Evolutionary conservation across 2,329 filamentous ascomycete genomes (phyloP).

Genomic region (Sporothrix brasiliensis): DNA sequence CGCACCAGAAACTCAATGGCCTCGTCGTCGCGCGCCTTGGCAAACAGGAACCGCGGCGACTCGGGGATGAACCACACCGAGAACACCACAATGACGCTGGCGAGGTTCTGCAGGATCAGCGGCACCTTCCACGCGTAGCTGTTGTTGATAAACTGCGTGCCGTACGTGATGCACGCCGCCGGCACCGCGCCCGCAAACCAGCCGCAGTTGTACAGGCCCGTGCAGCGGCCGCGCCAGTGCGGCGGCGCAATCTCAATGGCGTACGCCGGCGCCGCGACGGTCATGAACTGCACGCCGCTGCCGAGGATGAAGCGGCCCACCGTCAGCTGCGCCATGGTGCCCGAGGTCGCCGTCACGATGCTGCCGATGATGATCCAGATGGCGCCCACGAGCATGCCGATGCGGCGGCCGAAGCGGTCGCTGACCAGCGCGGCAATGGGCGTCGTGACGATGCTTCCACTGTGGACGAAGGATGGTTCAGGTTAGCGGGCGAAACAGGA

Average conservation of each 20-base stretch:
- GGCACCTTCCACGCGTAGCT: slow-evolving; percentile 56
- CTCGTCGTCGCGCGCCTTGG: slow-evolving; percentile 47
- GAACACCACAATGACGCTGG: slow-evolving; percentile 47
- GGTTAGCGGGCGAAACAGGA: neutral
- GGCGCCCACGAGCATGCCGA: neutral
- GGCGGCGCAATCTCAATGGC: slow-evolving; percentile 53
- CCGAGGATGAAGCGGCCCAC: slow-evolving; percentile 16
- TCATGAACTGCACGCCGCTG: slow-evolving; percentile 19
- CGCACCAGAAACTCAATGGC: slow-evolving; percentile 48
- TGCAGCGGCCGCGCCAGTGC: slow-evolving; percentile 55
- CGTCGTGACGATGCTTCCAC: slow-evolving; percentile 2
- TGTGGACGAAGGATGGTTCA: neutral
- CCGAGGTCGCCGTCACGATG: neutral
- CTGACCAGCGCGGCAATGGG: slow-evolving; percentile 6
- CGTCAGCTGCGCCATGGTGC: neutral
- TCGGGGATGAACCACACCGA: slow-evolving; percentile 48
- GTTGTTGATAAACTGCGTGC: slow-evolving; percentile 49
- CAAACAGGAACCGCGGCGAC: slow-evolving; percentile 49
- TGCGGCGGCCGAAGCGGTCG: slow-evolving; percentile 13
- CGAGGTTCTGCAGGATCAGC: slow-evolving; percentile 52
- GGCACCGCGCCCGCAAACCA: slow-evolving; percentile 47
- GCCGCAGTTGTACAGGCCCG: slow-evolving; percentile 54
- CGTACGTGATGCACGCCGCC: slow-evolving; percentile 54
- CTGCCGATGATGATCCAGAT: slow-evolving; percentile 4
- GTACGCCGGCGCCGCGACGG: slow-evolving; percentile 52